phyloP scores from a whole-genome alignment of 2,329 filamentous ascomycete genomes.

The Pseudogymnoascus sp. region DNA sequence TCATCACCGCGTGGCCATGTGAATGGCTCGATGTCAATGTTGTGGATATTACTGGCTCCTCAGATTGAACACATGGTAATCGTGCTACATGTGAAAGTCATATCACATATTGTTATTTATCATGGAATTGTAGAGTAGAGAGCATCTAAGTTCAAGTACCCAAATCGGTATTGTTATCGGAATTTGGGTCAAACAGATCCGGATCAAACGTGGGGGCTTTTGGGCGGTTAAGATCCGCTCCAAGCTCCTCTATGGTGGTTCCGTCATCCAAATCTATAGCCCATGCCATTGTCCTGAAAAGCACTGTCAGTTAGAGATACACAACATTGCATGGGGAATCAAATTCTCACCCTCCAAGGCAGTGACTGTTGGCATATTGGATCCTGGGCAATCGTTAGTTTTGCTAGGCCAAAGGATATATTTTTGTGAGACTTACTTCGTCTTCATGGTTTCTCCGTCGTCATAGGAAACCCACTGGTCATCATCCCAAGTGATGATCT shows the following conservation, averaged over 20 bases:
- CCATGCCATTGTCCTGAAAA: conserved; percentile 4
- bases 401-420: background rate
- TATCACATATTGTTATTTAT: background rate
- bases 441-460: conserved; percentile 9
- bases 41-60: background rate
- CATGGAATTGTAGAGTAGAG: background rate
- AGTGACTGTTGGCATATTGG: background rate
- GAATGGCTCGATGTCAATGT: background rate
- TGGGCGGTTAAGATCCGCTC: background rate
- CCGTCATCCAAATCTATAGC: conserved; percentile 11
- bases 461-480: conserved; percentile 31
- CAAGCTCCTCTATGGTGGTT: conserved; percentile 10
- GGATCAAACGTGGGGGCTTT: conserved; percentile 1
- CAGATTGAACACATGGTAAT: background rate
- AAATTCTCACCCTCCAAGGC: background rate
- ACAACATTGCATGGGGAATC: background rate
- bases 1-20: background rate
- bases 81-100: background rate
- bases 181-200: background rate
- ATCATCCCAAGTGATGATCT: conserved; percentile 27
- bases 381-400: background rate
- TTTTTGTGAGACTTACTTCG: background rate
- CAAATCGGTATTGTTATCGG: background rate
- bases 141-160: background rate
- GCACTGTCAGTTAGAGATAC: background rate